Base-by-base conservation (phyloP, 2,329 filamentous ascomycete species). In the Botrytis sinoallii region DNA sequence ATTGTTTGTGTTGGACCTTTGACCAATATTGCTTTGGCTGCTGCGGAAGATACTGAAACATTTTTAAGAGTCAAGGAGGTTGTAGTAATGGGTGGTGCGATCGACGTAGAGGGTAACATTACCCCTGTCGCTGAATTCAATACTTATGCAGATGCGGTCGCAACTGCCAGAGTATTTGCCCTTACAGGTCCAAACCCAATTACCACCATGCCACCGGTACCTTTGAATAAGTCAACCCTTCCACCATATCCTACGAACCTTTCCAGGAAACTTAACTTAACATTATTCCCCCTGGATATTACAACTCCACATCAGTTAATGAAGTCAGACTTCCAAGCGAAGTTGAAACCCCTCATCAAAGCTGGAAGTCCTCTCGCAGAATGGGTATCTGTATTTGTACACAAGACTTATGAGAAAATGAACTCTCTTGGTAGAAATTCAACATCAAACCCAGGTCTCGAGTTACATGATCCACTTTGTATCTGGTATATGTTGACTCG, bases 51-150 rank as follows among this genome's bases (percentile, higher is more conserved):
- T 78, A 91, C 95, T 0, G 93, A 95, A 82, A 91, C 94, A 0
- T 98, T 99, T 82, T 86, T 99, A 72, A 90, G 90, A 61, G 93
- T 91, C 67, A 97, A 97, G 82, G 94, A 98, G 83, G 88, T 99
- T 4, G 91, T 97, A 6, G 93, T 98, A 65, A 99, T 99, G 96
- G 96, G 95, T 74, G 96, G 96, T 74, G 91, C 93, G 38, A 88
- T 99, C 71, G 87, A 92, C 74, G 84, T 90, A 63, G 88, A 90
- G 69, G 96, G 96, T 78, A 99, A 99, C 82, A 90, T 93, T 80
- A 91, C 90, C 64, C 95, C 96, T 2, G 89, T 92, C 20, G 94
- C 93, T 76, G 96, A 99, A 82, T 99, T 99, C 88, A 99, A 99
- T 85, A 92, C 92, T 73, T 97, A 94, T 80, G 95, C 96, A 74